Conservation (phyloP, 129 eudicot genomes). For the Chrysanthemum makinoi region DNA sequence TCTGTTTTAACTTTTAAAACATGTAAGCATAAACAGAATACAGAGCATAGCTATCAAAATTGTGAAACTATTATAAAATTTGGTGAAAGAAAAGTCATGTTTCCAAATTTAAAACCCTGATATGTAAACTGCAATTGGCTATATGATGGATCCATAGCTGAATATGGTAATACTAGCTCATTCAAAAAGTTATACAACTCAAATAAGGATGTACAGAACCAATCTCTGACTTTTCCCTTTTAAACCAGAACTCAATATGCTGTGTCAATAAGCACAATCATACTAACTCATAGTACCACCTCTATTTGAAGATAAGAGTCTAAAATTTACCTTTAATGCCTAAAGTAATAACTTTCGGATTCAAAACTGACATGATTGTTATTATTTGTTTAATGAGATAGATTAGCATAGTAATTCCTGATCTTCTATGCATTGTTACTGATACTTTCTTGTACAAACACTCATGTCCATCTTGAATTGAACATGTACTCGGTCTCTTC, state of each 20-base stretch:
- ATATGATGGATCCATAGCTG: neutral
- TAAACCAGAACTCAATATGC: neutral
- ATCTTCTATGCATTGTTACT: neutral
- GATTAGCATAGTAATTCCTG: neutral
- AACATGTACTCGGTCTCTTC: neutral
- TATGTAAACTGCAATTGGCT: neutral
- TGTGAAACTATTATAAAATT: neutral
- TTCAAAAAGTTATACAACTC: neutral
- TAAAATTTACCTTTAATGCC: neutral
- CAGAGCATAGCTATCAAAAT: too few relatives aligned
- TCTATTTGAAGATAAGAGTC: neutral
- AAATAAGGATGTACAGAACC: neutral
- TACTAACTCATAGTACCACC: neutral
- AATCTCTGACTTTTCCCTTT: neutral
- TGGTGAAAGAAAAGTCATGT: neutral
- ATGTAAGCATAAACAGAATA: too few relatives aligned
- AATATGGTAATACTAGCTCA: neutral
- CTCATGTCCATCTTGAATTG: neutral
- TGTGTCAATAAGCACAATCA: neutral
- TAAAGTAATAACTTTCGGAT: neutral
- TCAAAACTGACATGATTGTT: neutral
- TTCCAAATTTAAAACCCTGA: neutral
- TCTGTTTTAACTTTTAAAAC: too few relatives aligned
- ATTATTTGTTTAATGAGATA: neutral
- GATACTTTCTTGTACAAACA: neutral